Evolutionary conservation across 73 alveolate species (phyloP).

Genomic region (Paramecium primaurelia): DNA sequence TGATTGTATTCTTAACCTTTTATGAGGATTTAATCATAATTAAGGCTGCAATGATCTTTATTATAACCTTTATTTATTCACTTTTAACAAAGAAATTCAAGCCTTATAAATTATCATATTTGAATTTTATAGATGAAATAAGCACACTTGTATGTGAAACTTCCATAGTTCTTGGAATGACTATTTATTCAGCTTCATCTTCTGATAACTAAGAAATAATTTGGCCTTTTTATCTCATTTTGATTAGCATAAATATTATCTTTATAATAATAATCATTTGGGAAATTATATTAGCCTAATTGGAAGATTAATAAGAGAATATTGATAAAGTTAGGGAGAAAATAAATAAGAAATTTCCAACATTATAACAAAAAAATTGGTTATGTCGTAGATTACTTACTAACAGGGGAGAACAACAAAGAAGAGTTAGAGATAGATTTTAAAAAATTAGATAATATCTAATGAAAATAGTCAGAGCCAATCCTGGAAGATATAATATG

Average conservation of each 20-base stretch:
- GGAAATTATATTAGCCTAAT: neutral
- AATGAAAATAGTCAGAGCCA: neutral
- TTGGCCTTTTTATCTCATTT: constrained; percentile 11
- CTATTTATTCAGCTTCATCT: neutral
- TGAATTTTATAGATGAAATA: neutral
- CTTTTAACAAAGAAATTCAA: neutral
- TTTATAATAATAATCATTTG: neutral
- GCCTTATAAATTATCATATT: neutral
- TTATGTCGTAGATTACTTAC: neutral
- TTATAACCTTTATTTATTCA: neutral
- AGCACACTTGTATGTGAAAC: neutral
- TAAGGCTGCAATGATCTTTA: neutral
- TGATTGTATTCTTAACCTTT: constrained; percentile 15
- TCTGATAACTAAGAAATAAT: neutral
- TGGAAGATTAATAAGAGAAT: neutral
- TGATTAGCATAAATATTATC: neutral
- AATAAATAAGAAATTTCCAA: neutral
- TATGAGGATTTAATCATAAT: constrained; percentile 27
- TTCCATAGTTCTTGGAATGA: neutral
- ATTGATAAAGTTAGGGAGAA: neutral
- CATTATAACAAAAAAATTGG: neutral
- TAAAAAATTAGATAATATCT: neutral
- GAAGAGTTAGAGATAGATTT: neutral
- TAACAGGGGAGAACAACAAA: neutral
- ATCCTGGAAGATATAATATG: neutral